These are phyloP conservation scores for Candida hispaniensis DNA, from an alignment of 805 yeast species.

Conservation along the genomic window DNA sequence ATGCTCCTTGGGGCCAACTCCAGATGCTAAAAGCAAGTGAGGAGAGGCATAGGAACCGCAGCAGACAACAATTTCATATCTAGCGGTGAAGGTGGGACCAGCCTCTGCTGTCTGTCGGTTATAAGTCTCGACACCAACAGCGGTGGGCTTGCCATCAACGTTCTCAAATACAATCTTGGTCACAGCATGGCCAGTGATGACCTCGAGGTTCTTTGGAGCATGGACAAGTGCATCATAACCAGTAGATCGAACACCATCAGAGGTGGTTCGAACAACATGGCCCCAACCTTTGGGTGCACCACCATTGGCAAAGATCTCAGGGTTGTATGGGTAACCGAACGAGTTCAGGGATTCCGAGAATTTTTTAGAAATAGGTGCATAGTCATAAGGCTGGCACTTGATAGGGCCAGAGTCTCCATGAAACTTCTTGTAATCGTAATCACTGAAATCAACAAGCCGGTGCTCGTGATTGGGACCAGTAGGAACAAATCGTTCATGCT, in stretches of 20 bases:
- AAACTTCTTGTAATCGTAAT: constrained; percentile 15
- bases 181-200: constrained; percentile 13
- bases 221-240: constrained; percentile 15
- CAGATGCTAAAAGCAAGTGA: constrained; percentile 28
- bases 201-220: constrained; percentile 16
- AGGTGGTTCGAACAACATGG: constrained; percentile 13
- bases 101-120: constrained; percentile 15
- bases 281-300: constrained; percentile 16
- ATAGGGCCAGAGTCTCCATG: constrained; percentile 16
- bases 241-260: constrained; percentile 14
- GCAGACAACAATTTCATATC: constrained; percentile 25
- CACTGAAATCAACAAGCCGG: constrained; percentile 9
- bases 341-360: constrained; percentile 15
- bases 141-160: constrained; percentile 14
- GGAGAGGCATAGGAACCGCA: constrained; percentile 30
- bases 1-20: constrained; percentile 28
- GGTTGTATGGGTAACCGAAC: constrained; percentile 15
- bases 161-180: constrained; percentile 15
- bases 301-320: constrained; percentile 16
- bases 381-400: constrained; percentile 16
- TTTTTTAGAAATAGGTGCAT: constrained; percentile 15
- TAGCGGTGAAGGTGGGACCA: constrained; percentile 22
- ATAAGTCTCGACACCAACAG: constrained; percentile 15
- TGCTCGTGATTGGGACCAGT: constrained; percentile 13
- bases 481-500: constrained; percentile 21